phyloP scores from a whole-genome alignment of 2,329 filamentous ascomycete genomes.

The Colletotrichum sublineola region DNA sequence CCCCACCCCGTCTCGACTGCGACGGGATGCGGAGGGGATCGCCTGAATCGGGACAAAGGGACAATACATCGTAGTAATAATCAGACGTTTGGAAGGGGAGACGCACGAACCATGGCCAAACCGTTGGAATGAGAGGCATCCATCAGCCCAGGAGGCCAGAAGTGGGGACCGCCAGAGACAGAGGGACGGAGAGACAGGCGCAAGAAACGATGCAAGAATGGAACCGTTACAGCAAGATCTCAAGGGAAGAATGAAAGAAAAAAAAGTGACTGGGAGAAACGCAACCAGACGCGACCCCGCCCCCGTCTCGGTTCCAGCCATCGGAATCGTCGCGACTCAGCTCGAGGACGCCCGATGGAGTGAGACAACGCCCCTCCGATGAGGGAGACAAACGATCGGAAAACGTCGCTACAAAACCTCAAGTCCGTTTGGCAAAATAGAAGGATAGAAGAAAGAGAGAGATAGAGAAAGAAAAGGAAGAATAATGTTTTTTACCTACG shows the following conservation, averaged over 20 bases:
- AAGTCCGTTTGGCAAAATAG: neutral
- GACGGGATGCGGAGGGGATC: neutral
- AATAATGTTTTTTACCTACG: too few relatives aligned
- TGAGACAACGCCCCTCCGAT: conserved; percentile 2
- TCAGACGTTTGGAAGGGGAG: neutral
- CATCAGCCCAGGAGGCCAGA: neutral
- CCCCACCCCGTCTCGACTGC: neutral
- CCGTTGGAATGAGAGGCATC: neutral
- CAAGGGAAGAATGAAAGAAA: neutral
- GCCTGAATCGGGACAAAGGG: neutral
- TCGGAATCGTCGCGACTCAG: conserved; percentile 1
- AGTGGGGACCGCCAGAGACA: neutral
- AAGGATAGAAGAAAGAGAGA: neutral
- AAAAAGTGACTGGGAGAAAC: neutral
- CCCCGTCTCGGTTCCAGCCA: neutral
- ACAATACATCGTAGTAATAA: neutral
- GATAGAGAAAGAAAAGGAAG: neutral
- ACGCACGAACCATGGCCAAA: neutral
- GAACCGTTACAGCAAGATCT: conserved; percentile 13
- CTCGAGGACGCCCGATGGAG: neutral
- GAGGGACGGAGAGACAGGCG: neutral
- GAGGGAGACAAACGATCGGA: neutral
- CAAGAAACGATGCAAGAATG: neutral
- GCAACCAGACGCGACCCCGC: too few relatives aligned
- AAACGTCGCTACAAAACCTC: neutral